These are phyloP conservation scores for Karstenula rhodostoma DNA, from an alignment of 2,329 filamentous ascomycete species.

Conservation along the genomic window DNA sequence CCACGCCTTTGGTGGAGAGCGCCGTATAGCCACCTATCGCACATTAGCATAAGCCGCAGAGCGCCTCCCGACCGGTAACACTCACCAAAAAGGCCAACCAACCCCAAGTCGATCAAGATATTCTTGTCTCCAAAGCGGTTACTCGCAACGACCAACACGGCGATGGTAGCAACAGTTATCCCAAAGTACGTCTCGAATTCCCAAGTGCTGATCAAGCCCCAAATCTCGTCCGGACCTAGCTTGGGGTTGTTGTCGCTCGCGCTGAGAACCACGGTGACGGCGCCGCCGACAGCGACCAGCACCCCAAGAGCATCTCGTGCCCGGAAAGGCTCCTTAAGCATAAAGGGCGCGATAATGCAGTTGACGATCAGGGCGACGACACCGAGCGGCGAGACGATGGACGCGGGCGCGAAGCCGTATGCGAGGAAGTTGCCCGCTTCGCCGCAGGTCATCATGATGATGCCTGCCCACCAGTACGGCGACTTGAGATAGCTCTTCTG, in stretches of 20 bases:
- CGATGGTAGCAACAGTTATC: conserved; percentile 77
- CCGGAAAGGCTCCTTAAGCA: conserved; percentile 91
- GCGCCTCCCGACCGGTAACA: background rate
- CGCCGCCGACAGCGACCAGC: conserved; percentile 83
- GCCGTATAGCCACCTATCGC: conserved; percentile 86
- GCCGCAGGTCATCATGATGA: conserved; percentile 83
- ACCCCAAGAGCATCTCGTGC: conserved; percentile 87
- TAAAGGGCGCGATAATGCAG: conserved; percentile 92
- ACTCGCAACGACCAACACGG: conserved; percentile 81
- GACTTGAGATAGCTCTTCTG: conserved; percentile 83
- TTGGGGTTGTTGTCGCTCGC: conserved; percentile 90
- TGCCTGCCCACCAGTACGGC: conserved; percentile 95
- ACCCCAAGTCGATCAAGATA: conserved; percentile 89
- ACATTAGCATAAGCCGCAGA: conserved; percentile 26
- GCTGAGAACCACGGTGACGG: conserved; percentile 91
- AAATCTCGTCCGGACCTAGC: conserved; percentile 88
- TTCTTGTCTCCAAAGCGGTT: conserved; percentile 82
- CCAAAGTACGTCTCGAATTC: conserved; percentile 92
- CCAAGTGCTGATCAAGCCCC: conserved; percentile 84
- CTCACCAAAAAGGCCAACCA: conserved; percentile 90
- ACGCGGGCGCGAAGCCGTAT: conserved; percentile 96
- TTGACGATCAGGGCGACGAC: conserved; percentile 98
- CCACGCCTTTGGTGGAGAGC: conserved; percentile 93
- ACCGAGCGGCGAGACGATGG: conserved; percentile 93
- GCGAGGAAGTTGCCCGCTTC: conserved; percentile 97